phyloP scores from a whole-genome alignment of 805 yeast species.

The Kazachstania kunashirensis region DNA sequence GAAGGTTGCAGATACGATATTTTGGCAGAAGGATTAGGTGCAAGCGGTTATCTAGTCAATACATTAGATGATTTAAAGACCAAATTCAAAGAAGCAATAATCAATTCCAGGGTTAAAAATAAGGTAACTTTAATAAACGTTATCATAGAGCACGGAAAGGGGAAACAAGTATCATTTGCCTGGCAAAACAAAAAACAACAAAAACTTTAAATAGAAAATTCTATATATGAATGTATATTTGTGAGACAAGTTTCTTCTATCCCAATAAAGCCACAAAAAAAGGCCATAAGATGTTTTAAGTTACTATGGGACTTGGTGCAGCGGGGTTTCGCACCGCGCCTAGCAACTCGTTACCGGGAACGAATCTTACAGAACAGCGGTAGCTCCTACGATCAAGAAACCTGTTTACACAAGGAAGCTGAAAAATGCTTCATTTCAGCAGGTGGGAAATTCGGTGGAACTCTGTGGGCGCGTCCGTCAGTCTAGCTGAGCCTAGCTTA shows the following conservation, averaged over 20 bases:
- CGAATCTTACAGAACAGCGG: conserved; percentile 15
- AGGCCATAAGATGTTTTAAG: no score
- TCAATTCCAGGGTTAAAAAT: conserved; percentile 19
- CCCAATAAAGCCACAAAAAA: no score
- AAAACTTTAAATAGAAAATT: no score
- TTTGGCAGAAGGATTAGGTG: conserved; percentile 48
- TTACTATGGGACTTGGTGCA: no score
- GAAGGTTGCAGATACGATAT: conserved; percentile 48
- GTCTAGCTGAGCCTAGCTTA: neutral
- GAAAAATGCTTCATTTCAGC: conserved; percentile 6
- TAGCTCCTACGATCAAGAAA: conserved; percentile 22
- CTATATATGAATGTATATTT: no score
- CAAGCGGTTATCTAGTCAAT: conserved; percentile 39
- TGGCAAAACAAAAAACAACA: conserved; percentile 54
- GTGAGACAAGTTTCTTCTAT: no score
- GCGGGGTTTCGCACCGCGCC: no score
- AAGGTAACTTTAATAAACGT: conserved; percentile 46
- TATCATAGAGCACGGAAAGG: conserved; percentile 49
- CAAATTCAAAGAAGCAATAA: conserved; percentile 32
- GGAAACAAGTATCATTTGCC: conserved; percentile 49
- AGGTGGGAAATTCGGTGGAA: conserved; percentile 35
- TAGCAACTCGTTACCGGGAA: no score
- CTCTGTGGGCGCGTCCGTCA: conserved; percentile 14
- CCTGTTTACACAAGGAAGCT: conserved; percentile 19
- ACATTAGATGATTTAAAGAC: conserved; percentile 33